A percentile compares a stretch with the other conserved stretches of the same genome.
phyloP scores from a whole-genome alignment of 1,139 yeast species.

The Diutina catenulata region DNA sequence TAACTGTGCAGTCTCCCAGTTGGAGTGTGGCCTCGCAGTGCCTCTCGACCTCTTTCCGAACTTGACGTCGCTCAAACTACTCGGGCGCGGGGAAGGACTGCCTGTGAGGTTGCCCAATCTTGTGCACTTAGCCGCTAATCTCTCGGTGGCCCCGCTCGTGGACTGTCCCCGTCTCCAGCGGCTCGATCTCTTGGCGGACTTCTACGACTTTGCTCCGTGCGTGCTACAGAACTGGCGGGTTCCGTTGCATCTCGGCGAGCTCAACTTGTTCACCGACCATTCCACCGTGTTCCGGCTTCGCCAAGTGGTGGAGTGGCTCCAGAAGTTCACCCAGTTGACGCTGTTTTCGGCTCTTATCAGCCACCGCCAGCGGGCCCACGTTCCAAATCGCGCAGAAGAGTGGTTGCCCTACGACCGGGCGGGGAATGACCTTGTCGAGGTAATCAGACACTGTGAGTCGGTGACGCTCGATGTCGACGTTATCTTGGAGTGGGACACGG shows the following conservation, averaged over 20 bases:
- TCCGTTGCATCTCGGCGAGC: not conserved
- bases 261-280: conserved; percentile 1
- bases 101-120: not conserved
- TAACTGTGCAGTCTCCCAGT: not conserved
- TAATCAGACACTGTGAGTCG: not conserved
- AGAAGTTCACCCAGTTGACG: not conserved
- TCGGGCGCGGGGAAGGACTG: not conserved
- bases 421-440: not conserved
- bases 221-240: not conserved
- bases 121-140: not conserved
- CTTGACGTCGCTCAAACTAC: not conserved
- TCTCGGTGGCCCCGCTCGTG: not conserved
- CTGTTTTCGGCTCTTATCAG: not conserved
- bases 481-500: not conserved
- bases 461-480: not conserved
- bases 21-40: conserved; percentile 2
- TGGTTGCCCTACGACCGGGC: no score
- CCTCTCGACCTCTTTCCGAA: not conserved
- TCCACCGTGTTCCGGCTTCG: not conserved
- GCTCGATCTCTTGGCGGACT: not conserved
- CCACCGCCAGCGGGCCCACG: not conserved
- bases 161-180: not conserved
- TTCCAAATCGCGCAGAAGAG: no score
- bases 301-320: not conserved
- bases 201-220: not conserved